Evolutionary conservation across 2,329 filamentous ascomycete species (phyloP), one percentile per base, ranked within the genome.

Genomic region (Hypoxylon sp.): DNA sequence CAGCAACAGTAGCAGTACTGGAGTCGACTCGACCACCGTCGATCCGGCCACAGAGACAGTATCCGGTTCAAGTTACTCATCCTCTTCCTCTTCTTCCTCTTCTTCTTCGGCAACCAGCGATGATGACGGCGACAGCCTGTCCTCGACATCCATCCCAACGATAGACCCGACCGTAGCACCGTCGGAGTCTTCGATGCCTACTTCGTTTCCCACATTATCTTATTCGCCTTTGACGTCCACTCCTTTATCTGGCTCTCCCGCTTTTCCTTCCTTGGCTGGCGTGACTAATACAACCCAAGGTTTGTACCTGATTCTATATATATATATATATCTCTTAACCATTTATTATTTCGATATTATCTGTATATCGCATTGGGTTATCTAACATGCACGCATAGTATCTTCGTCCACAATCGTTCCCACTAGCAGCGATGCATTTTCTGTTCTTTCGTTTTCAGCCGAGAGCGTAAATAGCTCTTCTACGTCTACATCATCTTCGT

Each of bases 121-220:
- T 60, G 55, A 59, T 63, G 59, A 56, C 47, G 57, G 46, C 20
- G 46, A 45, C 48, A 35, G 35, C 37, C 16, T 23, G 17, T 36
- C 32, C 23, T 35, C 36, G 34, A 53, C 59, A 13, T 42, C 53
- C 36, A 36, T 51, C 52, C 52, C 62, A 32, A 53, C 63, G 55
- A 51, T 57, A 61, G 61, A 63, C 51, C 57, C 66, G 58, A 63
- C 62, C 53, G 60, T 62, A 51, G 56, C 52, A 62, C 48, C 61
- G 41, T 63, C 66, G 59, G 64, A 46, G 50, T 62, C 64, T 61
- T 68, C 64, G 57, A 68, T 68, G 66, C 61, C 63, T 60, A 61
- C 63, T 57, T 62, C 61, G 37, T 67, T 67, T 63, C 66, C 66
- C 41, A 66, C 66, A 5, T 55, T 67, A 45, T 67, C 66, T 55